Percentiles rank a stretch among this genome's conserved stretches.
Evolutionary conservation across 768 basidiomycete species (phyloP).

Genomic region (Tricholoma matsutake): DNA sequence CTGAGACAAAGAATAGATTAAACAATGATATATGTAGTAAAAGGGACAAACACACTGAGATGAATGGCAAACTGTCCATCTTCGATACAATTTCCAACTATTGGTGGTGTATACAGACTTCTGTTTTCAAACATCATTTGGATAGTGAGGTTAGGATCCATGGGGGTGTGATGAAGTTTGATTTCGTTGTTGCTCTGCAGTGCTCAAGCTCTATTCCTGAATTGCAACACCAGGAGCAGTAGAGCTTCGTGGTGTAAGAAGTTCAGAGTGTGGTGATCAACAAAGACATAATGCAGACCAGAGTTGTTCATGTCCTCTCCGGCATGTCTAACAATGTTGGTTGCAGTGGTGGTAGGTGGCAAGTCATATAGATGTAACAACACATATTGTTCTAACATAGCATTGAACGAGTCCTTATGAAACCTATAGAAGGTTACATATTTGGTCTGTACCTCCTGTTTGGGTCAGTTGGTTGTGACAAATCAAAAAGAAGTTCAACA

Average conservation of each 20-base stretch:
- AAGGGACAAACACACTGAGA: neutral
- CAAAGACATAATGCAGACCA: neutral
- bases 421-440: neutral
- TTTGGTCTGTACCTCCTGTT: neutral
- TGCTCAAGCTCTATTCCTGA: neutral
- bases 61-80: neutral
- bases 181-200: neutral
- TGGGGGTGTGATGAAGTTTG: neutral
- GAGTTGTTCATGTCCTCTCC: neutral
- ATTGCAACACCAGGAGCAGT: neutral
- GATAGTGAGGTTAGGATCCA: neutral
- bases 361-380: neutral
- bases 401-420: neutral
- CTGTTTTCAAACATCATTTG: neutral
- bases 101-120: neutral
- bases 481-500: neutral
- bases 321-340: neutral
- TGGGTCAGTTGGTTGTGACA: neutral
- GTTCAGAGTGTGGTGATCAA: neutral
- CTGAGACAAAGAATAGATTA: neutral
- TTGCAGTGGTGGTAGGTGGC: neutral
- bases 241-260: neutral
- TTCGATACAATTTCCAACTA: neutral
- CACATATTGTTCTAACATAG: neutral
- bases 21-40: neutral